phyloP scores from a whole-genome alignment of 1,284 basidiomycete species.

The Takashimella koratensis region DNA sequence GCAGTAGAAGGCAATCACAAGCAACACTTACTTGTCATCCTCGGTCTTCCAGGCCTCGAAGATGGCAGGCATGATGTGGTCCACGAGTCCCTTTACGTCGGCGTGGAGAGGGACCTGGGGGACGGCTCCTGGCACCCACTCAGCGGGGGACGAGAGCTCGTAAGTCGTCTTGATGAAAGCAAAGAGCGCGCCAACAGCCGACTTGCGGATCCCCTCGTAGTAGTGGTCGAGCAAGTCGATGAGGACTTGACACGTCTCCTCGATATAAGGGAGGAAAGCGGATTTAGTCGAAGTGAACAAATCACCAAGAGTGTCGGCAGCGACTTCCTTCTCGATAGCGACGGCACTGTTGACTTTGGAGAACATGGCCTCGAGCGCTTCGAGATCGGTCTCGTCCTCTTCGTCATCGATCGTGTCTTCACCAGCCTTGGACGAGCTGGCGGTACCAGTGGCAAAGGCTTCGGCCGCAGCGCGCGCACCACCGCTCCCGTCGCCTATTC shows the following conservation, averaged over 20 bases:
- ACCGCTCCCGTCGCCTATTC: constrained; percentile 27
- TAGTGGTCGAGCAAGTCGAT: constrained; percentile 83
- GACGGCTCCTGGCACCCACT: constrained; percentile 74
- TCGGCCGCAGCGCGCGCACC: constrained; percentile 40
- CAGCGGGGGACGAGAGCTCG: constrained; percentile 73
- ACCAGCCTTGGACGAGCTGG: constrained; percentile 57
- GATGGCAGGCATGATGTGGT: constrained; percentile 69
- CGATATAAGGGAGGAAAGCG: constrained; percentile 81
- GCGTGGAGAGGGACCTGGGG: constrained; percentile 61
- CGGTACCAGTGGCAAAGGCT: constrained; percentile 61
- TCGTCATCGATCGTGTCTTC: constrained; percentile 57
- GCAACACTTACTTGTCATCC: constrained; percentile 86
- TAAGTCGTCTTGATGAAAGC: constrained; percentile 91
- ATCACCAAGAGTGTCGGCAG: constrained; percentile 91
- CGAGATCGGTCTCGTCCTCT: constrained; percentile 67
- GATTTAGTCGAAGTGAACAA: constrained; percentile 77
- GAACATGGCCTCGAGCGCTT: constrained; percentile 68
- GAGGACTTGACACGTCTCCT: constrained; percentile 71
- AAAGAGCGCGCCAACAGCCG: constrained; percentile 82
- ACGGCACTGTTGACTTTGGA: constrained; percentile 84
- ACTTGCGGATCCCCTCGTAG: constrained; percentile 97
- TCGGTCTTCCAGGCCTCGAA: constrained; percentile 90
- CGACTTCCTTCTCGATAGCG: constrained; percentile 99
- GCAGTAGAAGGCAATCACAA: not conserved
- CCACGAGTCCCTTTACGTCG: constrained; percentile 77